A percentile compares a stretch with the other conserved stretches of the same genome.
Conservation (phyloP, 2,329 filamentous ascomycete species). For the Zymoseptoria tritici region DNA sequence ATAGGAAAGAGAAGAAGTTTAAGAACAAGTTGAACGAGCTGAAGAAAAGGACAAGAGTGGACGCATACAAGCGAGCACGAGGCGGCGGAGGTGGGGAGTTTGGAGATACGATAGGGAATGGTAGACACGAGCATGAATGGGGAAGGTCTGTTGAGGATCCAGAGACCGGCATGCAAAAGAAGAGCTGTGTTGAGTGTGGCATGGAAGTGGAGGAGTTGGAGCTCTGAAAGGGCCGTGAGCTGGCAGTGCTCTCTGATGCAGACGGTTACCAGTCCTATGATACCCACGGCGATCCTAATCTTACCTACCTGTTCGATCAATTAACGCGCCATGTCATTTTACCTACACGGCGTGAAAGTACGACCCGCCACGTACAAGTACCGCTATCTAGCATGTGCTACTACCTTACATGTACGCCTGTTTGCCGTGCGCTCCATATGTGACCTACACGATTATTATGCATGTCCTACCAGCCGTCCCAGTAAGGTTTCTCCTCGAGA, state of each 20-base stretch:
- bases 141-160: conserved; percentile 51
- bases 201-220: conserved; percentile 63
- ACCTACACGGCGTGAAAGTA: not conserved
- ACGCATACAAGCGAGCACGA: conserved; percentile 71
- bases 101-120: conserved; percentile 63
- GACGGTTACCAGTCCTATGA: not conserved
- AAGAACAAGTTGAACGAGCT: conserved; percentile 79
- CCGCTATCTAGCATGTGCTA: too few relatives aligned
- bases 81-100: conserved; percentile 52
- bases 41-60: conserved; percentile 87
- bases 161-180: conserved; percentile 66
- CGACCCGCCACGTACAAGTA: not conserved
- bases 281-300: not conserved
- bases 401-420: not conserved
- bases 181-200: conserved; percentile 61
- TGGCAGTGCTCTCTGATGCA: not conserved
- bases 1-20: conserved; percentile 83
- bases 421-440: not conserved
- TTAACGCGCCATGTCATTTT: not conserved
- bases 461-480: not conserved
- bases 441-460: not conserved
- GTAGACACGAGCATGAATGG: conserved; percentile 87
- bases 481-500: too few relatives aligned
- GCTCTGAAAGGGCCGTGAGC: conserved; percentile 37
- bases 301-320: not conserved